Base-by-base conservation (phyloP, 83 land plant species). In the Thuja plicata region DNA sequence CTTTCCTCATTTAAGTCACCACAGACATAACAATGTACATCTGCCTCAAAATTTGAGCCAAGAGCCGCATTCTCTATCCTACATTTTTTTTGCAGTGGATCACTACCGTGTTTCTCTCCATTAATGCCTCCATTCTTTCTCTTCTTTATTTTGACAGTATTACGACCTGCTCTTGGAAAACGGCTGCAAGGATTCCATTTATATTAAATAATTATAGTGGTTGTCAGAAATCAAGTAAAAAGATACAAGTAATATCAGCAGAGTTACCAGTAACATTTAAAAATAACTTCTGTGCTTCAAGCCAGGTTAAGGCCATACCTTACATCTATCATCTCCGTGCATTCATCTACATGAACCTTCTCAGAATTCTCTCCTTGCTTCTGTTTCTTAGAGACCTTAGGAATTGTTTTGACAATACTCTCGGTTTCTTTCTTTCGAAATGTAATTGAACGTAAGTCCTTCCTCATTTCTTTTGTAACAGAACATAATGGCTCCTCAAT, bases 1-100 rank as follows among this genome's bases (percentile, higher is more conserved):
- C 92, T 91, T 74, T 90, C 93, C 83, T 90, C 86, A 76, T 91
- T 89, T 80, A 92, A 89, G 90, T 92, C 87, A 73, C 94, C 91
- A 89, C 95, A 94, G 9, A 94, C 95, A 90, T 90, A 93, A 91
- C 95, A 94, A 34, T 84, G 89, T 55, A 87, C 83, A 92, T 88
- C 91, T 50, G 89, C 62, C 85, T 89, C 89, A 27, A 48, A 76
- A 55, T n/a, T 27, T 35, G 66, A 57, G 40, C 71, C 87, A 86
- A 19, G 24, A 86, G 40, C 57, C 35, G 66, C 24, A 60, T 86
- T 86, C 54, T 86, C 87, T 19, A 55, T 86, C 38, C 43, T 86
- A 35, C n/a, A 55, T 70, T 24, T 86, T 86, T 86, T 86, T 55
- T 2, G 15, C 54, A 57, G 30, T 16, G 66, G 71, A 38, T 86